Conservation (phyloP, 164 flowering plant species). For the Chimonanthus salicifolius region DNA sequence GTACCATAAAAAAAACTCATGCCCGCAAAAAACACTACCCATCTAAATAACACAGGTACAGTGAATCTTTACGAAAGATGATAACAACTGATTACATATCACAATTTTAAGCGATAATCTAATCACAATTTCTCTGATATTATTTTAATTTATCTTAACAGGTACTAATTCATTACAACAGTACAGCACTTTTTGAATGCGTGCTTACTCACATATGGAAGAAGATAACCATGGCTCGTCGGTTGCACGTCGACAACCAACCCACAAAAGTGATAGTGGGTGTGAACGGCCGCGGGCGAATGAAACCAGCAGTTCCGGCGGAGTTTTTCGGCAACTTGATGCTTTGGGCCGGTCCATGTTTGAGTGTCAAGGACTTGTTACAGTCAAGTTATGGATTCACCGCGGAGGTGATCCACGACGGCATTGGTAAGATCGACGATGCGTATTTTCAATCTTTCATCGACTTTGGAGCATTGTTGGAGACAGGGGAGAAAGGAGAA, state of each 20-base stretch:
- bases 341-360: constrained; percentile 11
- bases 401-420: constrained; percentile 11
- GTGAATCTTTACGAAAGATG: too few relatives aligned
- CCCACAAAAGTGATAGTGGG: constrained; percentile 5
- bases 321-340: constrained; percentile 17
- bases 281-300: constrained; percentile 14
- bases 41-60: too few relatives aligned
- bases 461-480: constrained; percentile 11
- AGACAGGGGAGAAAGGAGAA: background rate
- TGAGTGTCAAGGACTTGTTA: constrained; percentile 12
- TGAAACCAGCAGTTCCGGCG: constrained; percentile 4
- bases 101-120: too few relatives aligned
- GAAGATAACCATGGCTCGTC: constrained; percentile 10
- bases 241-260: background rate
- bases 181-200: constrained; percentile 13
- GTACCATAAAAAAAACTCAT: too few relatives aligned
- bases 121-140: too few relatives aligned
- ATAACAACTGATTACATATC: too few relatives aligned
- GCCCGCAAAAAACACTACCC: too few relatives aligned
- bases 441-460: constrained; percentile 17
- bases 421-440: constrained; percentile 5
- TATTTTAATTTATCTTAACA: too few relatives aligned
- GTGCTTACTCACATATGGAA: constrained; percentile 16
- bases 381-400: background rate
- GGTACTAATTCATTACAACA: background rate